Evolutionary conservation across 345 rosid species (phyloP), one percentile per base, ranked within the genome.

Genomic region (Linum lewisii): DNA sequence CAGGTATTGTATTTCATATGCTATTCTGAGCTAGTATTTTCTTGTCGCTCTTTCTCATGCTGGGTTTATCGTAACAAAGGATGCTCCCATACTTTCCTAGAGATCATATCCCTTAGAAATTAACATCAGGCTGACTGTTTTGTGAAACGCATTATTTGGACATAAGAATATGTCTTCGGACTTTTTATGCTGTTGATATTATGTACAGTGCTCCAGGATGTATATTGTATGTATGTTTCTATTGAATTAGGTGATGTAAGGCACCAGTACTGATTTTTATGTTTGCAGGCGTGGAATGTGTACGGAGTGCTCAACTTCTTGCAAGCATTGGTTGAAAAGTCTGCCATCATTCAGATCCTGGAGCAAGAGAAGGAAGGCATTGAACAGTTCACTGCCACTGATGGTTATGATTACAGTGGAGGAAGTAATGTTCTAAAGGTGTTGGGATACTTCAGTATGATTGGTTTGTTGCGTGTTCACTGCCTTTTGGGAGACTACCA

Each of bases 291-390:
- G 6, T 93, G 99, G 96, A 93, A 84, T 78, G 99, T 93, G 47
- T 87, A 89, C 66, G 97, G 99, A 36, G 97, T 93, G 75, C 99
- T 93, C 64, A 93, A 93, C 76, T 93, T 70, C 78, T 84, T 93
- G 95, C 94, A 93, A 89, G 97, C 97, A 3, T 82, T 93, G 60
- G 91, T 89, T 72, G 97, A 93, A 70, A 93, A 93, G 82, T 93
- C 99, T 0, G 73, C 62, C 54, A 89, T 93, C 60, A 73, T 80
- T 71, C 86, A 87, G 73, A 93, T 93, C 62, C 72, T 93, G 63
- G 99, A 93, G 78, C 89, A 77, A 70, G 99, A 94, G 72, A 90
- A 87, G 78, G 90, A 84, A 61, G 96, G 95, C 20, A 72, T 79
- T 65, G 99, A 87, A 61, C 97, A 93, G 14, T 94, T 94, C 75